Evolutionary conservation across 2,329 filamentous ascomycete genomes (phyloP), one percentile per base, ranked within the genome.

Genomic region (Whalleya microplaca): DNA sequence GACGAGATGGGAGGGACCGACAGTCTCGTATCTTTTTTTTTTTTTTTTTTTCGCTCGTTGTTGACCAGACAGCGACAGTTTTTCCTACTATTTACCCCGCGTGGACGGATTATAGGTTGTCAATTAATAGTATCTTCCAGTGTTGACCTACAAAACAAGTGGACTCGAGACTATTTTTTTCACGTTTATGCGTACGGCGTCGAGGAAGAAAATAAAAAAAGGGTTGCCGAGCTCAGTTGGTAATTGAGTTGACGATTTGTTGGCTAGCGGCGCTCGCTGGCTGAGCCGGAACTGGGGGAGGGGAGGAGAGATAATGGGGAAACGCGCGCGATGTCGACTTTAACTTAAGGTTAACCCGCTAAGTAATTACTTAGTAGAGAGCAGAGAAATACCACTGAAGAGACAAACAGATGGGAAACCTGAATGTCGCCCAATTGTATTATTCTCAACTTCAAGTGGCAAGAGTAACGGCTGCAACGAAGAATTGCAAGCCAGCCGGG

Each of bases 1-100:
- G 45, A 45, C 49, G 21, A 45, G 45, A 41, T 47, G 21, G 21
- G 45, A 55, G 37, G 40, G 55, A 52, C 50, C 47, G 57, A 27
- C 45, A 41, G 54, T 58, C 50, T 54, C 47, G 54, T 37, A 16
- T 51, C 9, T 51, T 27, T 4, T 27, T 4, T 27, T 27, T 27
- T 27, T 27, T 4, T 9, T 27, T 9, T 4, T 27, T 27, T 4
- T 37, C 10, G 10, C 10, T 37, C 5, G 32, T 37, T 37, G 32
- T 37, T 37, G 32, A 3, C 32, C 32, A 16, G 32, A 37, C 32
- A 37, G 32, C 32, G 14, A 37, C 32, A 37, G 14, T 37, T 6
- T n/a, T n/a, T n/a, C 32, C 10, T 37, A 37, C 4, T 7, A 3
- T 37, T 37, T 37, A 37, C 14, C 32, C 32, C 6, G 14, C 32